Conservation (phyloP, 345 rosid species). For the Melastoma malabathricum region DNA sequence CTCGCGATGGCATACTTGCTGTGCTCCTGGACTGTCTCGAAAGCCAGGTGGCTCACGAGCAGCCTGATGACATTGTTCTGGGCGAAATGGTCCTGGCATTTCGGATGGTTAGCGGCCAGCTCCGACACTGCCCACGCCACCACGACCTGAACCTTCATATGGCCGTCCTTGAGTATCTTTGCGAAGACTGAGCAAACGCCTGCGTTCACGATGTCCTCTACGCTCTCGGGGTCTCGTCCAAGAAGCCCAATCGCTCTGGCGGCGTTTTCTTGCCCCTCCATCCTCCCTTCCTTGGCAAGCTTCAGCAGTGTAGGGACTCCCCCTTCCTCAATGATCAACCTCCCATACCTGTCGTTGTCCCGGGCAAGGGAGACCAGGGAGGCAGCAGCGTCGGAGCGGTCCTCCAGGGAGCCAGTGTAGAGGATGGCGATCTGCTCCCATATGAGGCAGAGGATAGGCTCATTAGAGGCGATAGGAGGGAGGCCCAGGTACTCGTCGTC, state of each 20-base stretch:
- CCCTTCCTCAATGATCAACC: slow-evolving; percentile 48
- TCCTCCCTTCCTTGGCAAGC: slow-evolving; percentile 36
- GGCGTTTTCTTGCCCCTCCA: slow-evolving; percentile 42
- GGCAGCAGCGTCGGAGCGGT: slow-evolving; percentile 37
- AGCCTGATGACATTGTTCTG: slow-evolving; percentile 58
- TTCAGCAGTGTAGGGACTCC: slow-evolving; percentile 36
- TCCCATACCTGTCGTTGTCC: slow-evolving; percentile 45
- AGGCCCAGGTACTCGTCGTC: slow-evolving; percentile 28
- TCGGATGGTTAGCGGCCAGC: slow-evolving; percentile 43
- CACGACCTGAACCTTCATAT: slow-evolving; percentile 29
- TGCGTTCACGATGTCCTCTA: slow-evolving; percentile 18
- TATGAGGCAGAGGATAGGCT: slow-evolving; percentile 60
- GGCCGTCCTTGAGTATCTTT: slow-evolving; percentile 34
- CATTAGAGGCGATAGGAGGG: slow-evolving; percentile 56
- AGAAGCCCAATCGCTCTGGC: slow-evolving; percentile 25
- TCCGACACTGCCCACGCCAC: slow-evolving; percentile 66
- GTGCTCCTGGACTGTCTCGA: slow-evolving; percentile 78
- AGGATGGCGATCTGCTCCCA: slow-evolving; percentile 40
- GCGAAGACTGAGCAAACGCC: slow-evolving; percentile 32
- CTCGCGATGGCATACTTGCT: slow-evolving; percentile 43
- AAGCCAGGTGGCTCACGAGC: slow-evolving; percentile 74
- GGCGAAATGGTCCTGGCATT: slow-evolving; percentile 65
- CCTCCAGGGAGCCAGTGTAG: slow-evolving; percentile 35
- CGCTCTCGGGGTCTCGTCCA: slow-evolving; percentile 24
- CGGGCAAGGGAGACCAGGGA: slow-evolving; percentile 36